These are phyloP conservation scores for Russula lepida DNA, from an alignment of 768 basidiomycete genomes.

Conservation along the genomic window DNA sequence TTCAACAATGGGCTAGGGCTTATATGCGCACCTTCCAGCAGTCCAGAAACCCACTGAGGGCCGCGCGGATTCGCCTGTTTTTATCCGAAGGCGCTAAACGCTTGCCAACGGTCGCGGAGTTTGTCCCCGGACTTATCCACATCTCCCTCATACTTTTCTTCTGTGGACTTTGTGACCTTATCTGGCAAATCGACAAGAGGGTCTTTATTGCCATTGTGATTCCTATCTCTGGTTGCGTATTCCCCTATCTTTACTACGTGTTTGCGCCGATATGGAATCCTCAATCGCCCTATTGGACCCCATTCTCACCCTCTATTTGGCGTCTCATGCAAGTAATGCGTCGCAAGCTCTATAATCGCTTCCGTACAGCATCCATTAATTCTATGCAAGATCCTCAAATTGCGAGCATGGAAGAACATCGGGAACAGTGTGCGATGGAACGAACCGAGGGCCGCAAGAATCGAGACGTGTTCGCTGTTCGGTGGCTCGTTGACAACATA, in stretches of 20 bases:
- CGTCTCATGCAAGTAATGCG: neutral
- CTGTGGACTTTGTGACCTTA: constrained; percentile 36
- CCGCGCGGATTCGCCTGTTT: constrained; percentile 36
- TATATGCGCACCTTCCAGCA: constrained; percentile 27
- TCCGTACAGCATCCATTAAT: neutral
- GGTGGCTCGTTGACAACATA: neutral
- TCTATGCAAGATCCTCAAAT: too few species aligned
- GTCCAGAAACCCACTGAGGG: constrained; percentile 26
- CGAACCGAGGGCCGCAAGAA: neutral
- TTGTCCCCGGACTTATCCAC: constrained; percentile 40
- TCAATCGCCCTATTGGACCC: constrained; percentile 7
- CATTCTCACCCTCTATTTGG: neutral
- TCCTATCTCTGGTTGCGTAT: neutral
- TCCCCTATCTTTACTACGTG: constrained; percentile 10
- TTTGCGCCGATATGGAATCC: neutral
- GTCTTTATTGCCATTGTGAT: constrained; percentile 5
- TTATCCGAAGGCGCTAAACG: constrained; percentile 30
- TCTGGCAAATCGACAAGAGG: constrained; percentile 25
- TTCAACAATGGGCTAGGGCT: constrained; percentile 42
- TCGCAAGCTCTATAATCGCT: neutral
- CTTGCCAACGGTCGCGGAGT: constrained; percentile 36
- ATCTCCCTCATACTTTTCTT: constrained; percentile 31
- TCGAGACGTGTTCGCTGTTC: neutral
- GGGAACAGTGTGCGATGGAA: constrained; percentile 1
- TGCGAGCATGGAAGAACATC: neutral